Percentiles rank a stretch among this genome's conserved stretches.
Conservation (phyloP, 192 early-diverging fungal genomes). For the Coemansia sp. region DNA sequence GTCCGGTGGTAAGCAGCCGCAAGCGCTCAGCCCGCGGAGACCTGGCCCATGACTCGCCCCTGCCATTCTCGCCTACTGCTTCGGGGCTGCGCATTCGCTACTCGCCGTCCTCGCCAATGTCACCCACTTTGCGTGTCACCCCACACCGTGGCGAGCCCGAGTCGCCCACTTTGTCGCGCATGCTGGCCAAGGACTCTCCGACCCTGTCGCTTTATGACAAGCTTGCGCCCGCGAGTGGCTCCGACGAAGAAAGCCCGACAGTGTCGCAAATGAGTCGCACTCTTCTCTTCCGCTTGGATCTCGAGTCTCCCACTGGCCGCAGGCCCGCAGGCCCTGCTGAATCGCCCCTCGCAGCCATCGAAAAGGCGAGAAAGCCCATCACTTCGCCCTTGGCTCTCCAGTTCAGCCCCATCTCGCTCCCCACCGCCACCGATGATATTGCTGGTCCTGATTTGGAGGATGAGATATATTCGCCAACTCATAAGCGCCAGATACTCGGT, state of each 20-base stretch:
- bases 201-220: conserved; percentile 36
- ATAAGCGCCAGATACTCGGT: neutral
- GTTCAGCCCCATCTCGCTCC: conserved; percentile 11
- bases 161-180: conserved; percentile 44
- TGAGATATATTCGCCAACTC: neutral
- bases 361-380: neutral
- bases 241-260: conserved; percentile 49
- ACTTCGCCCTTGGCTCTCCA: neutral
- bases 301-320: conserved; percentile 44
- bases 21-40: conserved; percentile 35
- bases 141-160: conserved; percentile 45
- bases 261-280: conserved; percentile 51
- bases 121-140: conserved; percentile 36
- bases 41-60: conserved; percentile 29
- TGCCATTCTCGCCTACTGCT: conserved; percentile 42
- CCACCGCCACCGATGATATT: neutral
- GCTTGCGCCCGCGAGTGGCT: conserved; percentile 14
- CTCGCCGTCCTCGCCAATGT: conserved; percentile 49
- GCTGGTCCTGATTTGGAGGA: conserved; percentile 5
- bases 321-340: neutral
- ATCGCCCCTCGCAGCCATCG: conserved; percentile 19
- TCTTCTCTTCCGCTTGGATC: conserved; percentile 45
- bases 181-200: conserved; percentile 35
- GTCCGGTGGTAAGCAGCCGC: conserved; percentile 52
- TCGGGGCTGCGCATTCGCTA: conserved; percentile 46